A percentile compares a stretch with the other conserved stretches of the same genome.
Evolutionary conservation across 768 basidiomycete genomes (phyloP).

Genomic region (Leccinum subtestaceum): DNA sequence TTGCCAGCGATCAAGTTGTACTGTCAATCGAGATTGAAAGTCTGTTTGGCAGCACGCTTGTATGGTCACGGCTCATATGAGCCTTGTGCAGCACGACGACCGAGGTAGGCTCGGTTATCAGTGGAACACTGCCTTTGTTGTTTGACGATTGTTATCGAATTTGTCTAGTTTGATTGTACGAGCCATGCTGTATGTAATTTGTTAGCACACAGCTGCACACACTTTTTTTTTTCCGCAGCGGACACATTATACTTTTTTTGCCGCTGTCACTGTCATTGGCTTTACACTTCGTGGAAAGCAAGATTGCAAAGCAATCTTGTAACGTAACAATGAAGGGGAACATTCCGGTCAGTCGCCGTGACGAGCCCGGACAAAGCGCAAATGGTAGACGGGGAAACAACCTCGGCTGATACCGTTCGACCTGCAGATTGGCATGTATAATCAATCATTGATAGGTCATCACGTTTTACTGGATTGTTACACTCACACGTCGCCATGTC

Average conservation of each 20-base stretch:
- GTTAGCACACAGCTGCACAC: background rate
- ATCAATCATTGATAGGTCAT: background rate
- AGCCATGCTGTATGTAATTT: conserved; percentile 10
- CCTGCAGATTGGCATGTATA: background rate
- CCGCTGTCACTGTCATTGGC: background rate
- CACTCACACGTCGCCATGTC: conserved; percentile 1
- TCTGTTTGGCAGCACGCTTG: background rate
- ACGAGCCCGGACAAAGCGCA: background rate
- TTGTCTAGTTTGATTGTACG: background rate
- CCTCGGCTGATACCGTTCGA: background rate
- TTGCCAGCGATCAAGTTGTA: background rate
- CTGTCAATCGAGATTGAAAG: background rate
- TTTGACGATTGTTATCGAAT: background rate
- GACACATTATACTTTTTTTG: background rate
- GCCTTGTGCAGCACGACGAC: background rate
- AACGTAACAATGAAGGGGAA: background rate
- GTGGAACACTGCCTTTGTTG: conserved; percentile 1
- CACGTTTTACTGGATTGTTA: background rate
- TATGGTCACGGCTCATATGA: background rate
- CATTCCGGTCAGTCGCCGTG: background rate
- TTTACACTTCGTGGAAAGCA: background rate
- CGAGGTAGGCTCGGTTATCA: background rate
- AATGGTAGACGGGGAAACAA: background rate
- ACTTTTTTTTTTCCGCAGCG: background rate
- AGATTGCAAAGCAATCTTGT: background rate